Evolutionary conservation across 441 rosid genomes (phyloP).

Genomic region (Populus tomentosa): DNA sequence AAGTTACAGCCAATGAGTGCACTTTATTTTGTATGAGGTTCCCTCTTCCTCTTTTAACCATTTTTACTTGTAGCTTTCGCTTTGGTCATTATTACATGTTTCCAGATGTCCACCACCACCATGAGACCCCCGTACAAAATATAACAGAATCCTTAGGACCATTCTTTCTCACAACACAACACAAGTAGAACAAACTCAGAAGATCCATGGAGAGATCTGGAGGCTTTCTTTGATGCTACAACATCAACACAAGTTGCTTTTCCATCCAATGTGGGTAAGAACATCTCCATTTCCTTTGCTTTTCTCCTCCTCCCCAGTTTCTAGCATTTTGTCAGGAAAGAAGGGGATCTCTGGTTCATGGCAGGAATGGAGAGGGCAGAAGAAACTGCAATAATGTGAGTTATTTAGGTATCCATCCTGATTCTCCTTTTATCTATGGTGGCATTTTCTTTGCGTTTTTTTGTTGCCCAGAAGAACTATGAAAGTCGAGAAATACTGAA

Average conservation of each 20-base stretch:
- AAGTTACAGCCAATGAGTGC: constrained; percentile 28
- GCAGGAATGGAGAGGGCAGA: background rate
- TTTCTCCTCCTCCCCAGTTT: constrained; percentile 3
- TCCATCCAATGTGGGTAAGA: constrained; percentile 19
- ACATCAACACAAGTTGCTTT: constrained; percentile 1
- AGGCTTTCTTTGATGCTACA: constrained; percentile 3
- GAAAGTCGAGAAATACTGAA: background rate
- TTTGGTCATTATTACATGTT: constrained; percentile 33
- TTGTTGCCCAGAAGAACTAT: background rate
- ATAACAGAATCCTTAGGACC: constrained; percentile 11
- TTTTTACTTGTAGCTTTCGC: constrained; percentile 23
- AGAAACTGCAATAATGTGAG: background rate
- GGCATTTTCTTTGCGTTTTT: constrained; percentile 3
- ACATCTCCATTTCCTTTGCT: constrained; percentile 2
- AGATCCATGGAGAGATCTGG: background rate
- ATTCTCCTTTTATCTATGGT: background rate
- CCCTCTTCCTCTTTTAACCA: constrained; percentile 35
- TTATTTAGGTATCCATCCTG: background rate
- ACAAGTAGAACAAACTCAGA: constrained; percentile 5
- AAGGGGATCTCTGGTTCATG: constrained; percentile 5
- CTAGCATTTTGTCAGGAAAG: background rate
- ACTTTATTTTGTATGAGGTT: constrained; percentile 57
- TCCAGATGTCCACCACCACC: constrained; percentile 33
- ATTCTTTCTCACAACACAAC: constrained; percentile 11
- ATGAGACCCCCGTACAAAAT: constrained; percentile 1